Evolutionary conservation across 768 basidiomycete species (phyloP).

Genomic region (Rhodotorula graminis): DNA sequence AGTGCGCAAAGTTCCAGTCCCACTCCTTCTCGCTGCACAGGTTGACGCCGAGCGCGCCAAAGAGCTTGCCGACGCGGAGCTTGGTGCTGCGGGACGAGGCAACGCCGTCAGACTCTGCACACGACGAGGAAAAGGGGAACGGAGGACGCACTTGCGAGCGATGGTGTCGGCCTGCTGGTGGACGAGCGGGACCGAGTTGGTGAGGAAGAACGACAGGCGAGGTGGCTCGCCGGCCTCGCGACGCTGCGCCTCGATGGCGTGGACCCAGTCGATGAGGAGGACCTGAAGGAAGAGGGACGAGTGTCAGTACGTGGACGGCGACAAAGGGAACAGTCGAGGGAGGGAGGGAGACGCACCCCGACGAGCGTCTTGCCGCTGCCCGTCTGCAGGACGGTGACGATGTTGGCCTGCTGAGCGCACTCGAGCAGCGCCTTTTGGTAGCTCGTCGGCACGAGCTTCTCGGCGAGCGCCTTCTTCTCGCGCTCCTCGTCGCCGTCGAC

Average conservation of each 20-base stretch:
- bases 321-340: no score
- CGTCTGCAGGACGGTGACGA: constrained; percentile 6
- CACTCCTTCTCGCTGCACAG: constrained; percentile 10
- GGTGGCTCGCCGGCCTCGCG: background rate
- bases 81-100: background rate
- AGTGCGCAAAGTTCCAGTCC: constrained; percentile 9
- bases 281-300: background rate
- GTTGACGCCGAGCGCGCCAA: constrained; percentile 17
- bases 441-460: constrained; percentile 12
- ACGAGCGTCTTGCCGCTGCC: constrained; percentile 26
- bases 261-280: constrained; percentile 14
- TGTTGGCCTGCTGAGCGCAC: constrained; percentile 11
- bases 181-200: constrained; percentile 11
- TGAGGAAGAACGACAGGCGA: constrained; percentile 22
- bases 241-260: background rate
- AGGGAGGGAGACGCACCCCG: background rate
- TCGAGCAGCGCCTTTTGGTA: constrained; percentile 17
- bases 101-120: no score
- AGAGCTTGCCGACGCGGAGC: constrained; percentile 24
- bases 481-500: background rate
- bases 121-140: no score
- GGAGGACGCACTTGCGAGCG: constrained; percentile 3
- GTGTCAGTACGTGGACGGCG: no score
- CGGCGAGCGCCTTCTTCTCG: background rate
- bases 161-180: constrained; percentile 14